Base-by-base conservation (phyloP, 2,329 filamentous ascomycete genomes). In the Calonectria leucothoes region DNA sequence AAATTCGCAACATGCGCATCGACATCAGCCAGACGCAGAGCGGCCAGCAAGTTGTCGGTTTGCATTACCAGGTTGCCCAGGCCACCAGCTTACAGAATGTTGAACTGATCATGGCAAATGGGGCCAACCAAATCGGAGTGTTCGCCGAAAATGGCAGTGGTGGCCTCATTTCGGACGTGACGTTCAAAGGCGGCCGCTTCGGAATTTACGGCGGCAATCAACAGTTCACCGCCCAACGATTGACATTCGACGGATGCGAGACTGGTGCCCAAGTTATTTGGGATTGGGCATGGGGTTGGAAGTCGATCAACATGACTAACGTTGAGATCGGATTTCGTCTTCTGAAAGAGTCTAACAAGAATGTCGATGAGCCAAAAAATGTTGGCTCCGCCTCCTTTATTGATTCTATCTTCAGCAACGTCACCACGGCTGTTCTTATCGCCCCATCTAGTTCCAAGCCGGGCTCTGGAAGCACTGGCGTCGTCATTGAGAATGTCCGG, bases 201-300 rank as follows among this genome's bases (percentile, higher is more conserved):
- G 92, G 92, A 68, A 86, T 75, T 69, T 74, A 70, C 17, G 33
- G 75, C 29, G 91, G 91, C n/a, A 92, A 90, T 80, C 91, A 93
- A 80, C 93, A 95, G 82, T 94, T 94, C 81, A 94, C 92, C 4
- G 91, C 91, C 76, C 88, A 91, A 10, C 65, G 57, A n/a, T 66
- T 57, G 93, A 94, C 82, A 75, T 94, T 71, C 89, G 59, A 31
- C 20, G 57, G 87, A 15, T 94, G 94, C 85, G 91, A 91, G 75
- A 94, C 92, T 20, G 89, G 90, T 51, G 90, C 94, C 67, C 91
- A 89, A 80, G 90, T 94, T 83, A 89, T 93, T 77, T 95, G 93
- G 93, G 90, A 93, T 83, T 95, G 93, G 93, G 90, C 90, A 39
- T 95, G 92, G 91, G 35, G n/a, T 23, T 61, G 33, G 57, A 61